Conservation (phyloP, 2,329 filamentous ascomycete genomes). For the Aspergillus candidus region DNA sequence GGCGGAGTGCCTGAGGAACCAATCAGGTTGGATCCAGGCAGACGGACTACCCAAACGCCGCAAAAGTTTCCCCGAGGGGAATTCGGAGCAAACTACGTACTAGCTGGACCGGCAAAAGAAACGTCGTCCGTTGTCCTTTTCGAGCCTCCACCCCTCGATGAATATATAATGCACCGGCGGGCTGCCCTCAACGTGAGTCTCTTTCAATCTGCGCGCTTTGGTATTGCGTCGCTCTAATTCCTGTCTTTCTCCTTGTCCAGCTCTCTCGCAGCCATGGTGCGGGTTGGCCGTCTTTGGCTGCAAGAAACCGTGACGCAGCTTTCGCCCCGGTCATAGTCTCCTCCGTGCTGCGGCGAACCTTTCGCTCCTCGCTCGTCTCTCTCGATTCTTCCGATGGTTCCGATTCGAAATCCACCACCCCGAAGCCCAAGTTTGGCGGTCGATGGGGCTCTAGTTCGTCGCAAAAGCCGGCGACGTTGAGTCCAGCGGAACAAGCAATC, state of each 20-base stretch:
- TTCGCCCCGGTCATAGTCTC: slow-evolving; percentile 12
- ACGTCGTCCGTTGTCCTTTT: too few species aligned
- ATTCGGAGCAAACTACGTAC: neutral
- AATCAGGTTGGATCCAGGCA: neutral
- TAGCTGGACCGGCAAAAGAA: too few species aligned
- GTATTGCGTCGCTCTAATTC: too few species aligned
- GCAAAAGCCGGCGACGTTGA: slow-evolving; percentile 21
- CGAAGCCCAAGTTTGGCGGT: slow-evolving; percentile 25
- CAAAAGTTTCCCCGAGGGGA: too few species aligned
- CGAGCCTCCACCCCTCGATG: neutral
- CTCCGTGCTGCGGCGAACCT: slow-evolving; percentile 25
- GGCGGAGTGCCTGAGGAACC: too few species aligned
- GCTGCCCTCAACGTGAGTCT: slow-evolving; percentile 27
- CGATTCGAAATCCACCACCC: slow-evolving; percentile 6
- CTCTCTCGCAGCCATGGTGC: slow-evolving; percentile 34
- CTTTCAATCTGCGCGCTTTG: neutral
- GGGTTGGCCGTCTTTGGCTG: slow-evolving; percentile 32
- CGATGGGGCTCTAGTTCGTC: slow-evolving; percentile 14
- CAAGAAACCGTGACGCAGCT: slow-evolving; percentile 20
- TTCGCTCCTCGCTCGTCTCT: slow-evolving; percentile 26
- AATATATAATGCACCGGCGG: slow-evolving; percentile 31
- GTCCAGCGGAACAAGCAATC: slow-evolving; percentile 27
- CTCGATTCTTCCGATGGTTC: slow-evolving; percentile 24
- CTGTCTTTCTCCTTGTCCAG: slow-evolving; percentile 14
- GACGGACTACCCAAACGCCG: neutral